phyloP scores from a whole-genome alignment of 192 early-diverging fungal genomes.

The Podila epigama region DNA sequence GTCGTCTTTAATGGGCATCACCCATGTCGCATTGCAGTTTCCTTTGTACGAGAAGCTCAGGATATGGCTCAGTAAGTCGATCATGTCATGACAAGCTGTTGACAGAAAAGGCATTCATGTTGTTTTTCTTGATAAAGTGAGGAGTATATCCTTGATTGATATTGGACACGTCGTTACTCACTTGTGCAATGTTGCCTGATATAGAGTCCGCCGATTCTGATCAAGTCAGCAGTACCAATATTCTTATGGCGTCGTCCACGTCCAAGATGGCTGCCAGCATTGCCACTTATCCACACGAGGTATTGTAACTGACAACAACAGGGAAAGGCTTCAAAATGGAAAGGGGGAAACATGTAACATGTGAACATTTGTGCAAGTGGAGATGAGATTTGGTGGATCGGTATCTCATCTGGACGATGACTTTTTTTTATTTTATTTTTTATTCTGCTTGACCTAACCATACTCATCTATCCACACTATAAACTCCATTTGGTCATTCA shows the following conservation, averaged over 20 bases:
- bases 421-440: neutral
- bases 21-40: slow-evolving; percentile 94
- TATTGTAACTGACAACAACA: slow-evolving; percentile 23
- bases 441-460: neutral
- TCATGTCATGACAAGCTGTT: neutral
- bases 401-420: neutral
- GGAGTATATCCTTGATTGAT: neutral
- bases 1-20: slow-evolving; percentile 89
- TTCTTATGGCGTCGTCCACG: slow-evolving; percentile 80
- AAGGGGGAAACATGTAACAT: neutral
- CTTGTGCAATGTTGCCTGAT: neutral
- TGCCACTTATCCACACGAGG: slow-evolving; percentile 96
- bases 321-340: neutral
- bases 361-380: neutral
- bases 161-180: neutral
- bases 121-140: neutral
- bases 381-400: too few relatives aligned
- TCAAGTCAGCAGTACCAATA: slow-evolving; percentile 54
- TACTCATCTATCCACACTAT: neutral
- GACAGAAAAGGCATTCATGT: neutral
- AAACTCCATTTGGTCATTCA: too few relatives aligned
- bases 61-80: slow-evolving; percentile 57
- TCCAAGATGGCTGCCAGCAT: slow-evolving; percentile 92
- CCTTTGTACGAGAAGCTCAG: slow-evolving; percentile 96
- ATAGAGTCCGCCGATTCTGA: slow-evolving; percentile 42